Evolutionary conservation across 441 rosid genomes (phyloP), one percentile per base, ranked within the genome.

Genomic region (Raphanus hybrid): DNA sequence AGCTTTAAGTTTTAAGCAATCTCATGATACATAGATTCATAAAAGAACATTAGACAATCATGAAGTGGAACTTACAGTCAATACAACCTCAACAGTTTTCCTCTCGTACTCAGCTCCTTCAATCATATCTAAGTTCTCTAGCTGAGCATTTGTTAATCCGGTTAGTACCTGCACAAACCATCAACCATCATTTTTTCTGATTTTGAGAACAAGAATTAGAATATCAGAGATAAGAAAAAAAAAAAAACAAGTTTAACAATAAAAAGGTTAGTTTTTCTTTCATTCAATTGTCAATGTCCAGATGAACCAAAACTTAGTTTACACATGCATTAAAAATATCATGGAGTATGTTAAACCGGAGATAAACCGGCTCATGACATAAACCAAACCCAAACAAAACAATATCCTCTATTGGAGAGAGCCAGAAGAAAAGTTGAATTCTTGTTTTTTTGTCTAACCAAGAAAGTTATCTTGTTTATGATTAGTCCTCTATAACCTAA

Each of bases 41-140:
- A 16, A 54, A 55, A 8, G 60, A 55, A 2, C 60, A 55, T 16
- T 55, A 18, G 4, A 27, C 9, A 5, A 8, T 10, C 18, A 6
- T 16, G 1, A 37, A 15, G 68, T 32, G 37, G 8, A 15, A 80
- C 81, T 67, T 79, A 94, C 97, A 84, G 74, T 73, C 69, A 89
- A 72, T 6, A 85, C 73, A 79, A 92, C 94, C 43, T 92, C 88
- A 45, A 86, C 96, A n/a, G 80, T 57, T 68, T 83, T 86, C 73
- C 96, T 90, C 63, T 66, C 81, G 69, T 92, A 96, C 67, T 92
- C 97, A 34, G 67, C 86, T 79, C 93, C 98, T 87, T 93, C 96
- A 81, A 91, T 90, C 43, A 62, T 67, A 78, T 92, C 98, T 69
- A 93, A 82, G 48, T 88, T 80, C 35, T 82, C 71, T 67, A 91